Conservation (phyloP, 306 rosid species). For the Fagus sylvatica region DNA sequence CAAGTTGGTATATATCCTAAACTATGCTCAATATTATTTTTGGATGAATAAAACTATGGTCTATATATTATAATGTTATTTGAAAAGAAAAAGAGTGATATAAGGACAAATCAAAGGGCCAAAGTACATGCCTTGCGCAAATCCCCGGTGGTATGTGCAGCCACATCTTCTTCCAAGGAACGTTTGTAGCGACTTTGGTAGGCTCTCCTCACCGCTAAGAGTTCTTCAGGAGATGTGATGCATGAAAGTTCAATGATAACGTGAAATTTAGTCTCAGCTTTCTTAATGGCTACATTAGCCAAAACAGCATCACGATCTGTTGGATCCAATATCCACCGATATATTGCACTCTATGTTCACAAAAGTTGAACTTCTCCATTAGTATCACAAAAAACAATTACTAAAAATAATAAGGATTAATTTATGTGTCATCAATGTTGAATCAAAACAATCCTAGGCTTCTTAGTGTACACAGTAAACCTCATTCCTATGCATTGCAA, state of each 20-base stretch:
- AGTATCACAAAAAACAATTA: background rate
- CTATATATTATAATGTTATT: background rate
- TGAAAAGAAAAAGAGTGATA: background rate
- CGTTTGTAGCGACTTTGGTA: constrained; percentile 71
- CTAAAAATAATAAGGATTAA: no score
- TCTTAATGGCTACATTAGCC: constrained; percentile 57
- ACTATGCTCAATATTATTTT: no score
- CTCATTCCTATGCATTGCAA: no score
- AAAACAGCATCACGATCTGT: constrained; percentile 68
- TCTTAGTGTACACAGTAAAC: no score
- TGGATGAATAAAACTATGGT: no score
- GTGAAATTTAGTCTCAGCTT: constrained; percentile 32
- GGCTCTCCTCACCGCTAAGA: constrained; percentile 59
- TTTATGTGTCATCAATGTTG: no score
- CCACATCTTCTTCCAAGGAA: constrained; percentile 83
- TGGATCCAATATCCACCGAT: constrained; percentile 74
- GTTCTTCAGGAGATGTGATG: constrained; percentile 61
- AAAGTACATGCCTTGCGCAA: constrained; percentile 60
- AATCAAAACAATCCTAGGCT: no score
- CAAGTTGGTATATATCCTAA: no score
- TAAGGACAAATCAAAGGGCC: background rate
- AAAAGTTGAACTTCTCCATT: background rate
- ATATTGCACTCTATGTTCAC: constrained; percentile 64
- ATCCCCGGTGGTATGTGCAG: constrained; percentile 63
- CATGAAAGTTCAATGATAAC: constrained; percentile 60